A percentile compares a stretch with the other conserved stretches of the same genome.
Conservation (phyloP, 306 rosid species). For the Rubus idaeus region DNA sequence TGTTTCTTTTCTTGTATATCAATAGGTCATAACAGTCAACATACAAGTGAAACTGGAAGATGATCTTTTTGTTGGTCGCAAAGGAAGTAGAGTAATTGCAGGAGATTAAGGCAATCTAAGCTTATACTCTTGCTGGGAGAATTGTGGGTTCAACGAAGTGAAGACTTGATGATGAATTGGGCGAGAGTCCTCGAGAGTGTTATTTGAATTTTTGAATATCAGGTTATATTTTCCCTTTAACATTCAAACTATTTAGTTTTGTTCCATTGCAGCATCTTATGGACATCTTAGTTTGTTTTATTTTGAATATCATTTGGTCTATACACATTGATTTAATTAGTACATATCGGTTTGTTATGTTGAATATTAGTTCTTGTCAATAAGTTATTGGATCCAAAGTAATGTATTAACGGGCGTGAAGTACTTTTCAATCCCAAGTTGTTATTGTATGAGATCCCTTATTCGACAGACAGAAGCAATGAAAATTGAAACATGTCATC, state of each 20-base stretch:
- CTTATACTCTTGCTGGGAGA: not conserved
- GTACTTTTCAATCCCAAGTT: too few relatives aligned
- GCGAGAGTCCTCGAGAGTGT: not conserved
- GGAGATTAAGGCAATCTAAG: not conserved
- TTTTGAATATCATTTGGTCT: too few relatives aligned
- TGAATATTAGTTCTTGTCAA: not conserved
- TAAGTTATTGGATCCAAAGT: too few relatives aligned
- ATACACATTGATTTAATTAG: too few relatives aligned
- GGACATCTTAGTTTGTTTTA: not conserved
- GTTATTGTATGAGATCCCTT: too few relatives aligned
- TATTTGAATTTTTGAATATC: not conserved
- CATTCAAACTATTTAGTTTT: not conserved
- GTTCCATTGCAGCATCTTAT: not conserved
- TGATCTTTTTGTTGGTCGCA: not conserved
- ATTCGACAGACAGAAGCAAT: too few relatives aligned
- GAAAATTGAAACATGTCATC: too few relatives aligned
- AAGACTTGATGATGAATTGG: not conserved
- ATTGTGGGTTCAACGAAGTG: not conserved
- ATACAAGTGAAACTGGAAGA: not conserved
- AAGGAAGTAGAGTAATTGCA: not conserved
- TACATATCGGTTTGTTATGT: not conserved
- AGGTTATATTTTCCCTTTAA: not conserved
- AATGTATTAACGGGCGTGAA: too few relatives aligned
- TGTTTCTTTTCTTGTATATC: not conserved
- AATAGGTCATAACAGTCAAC: not conserved